A percentile compares a stretch with the other conserved stretches of the same genome.
Evolutionary conservation across 148 eudicot genomes (phyloP).

Genomic region (Salicornia ramosissima): DNA sequence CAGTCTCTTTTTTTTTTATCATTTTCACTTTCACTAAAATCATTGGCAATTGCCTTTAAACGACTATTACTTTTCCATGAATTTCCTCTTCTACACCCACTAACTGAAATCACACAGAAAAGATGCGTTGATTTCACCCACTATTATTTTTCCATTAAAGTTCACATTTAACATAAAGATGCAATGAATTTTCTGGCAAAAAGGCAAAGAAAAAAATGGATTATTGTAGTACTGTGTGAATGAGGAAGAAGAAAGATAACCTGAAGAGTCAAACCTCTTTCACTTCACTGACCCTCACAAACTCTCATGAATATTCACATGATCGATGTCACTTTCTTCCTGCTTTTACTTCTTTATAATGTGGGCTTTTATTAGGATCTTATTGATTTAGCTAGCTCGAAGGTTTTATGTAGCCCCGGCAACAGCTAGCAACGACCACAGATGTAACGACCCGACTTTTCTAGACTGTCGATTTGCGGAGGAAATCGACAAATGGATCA

Average conservation of each 20-base stretch:
- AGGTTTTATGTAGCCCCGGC: too few species aligned
- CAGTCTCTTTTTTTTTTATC: conserved; percentile 34
- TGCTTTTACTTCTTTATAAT: too few species aligned
- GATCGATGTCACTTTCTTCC: too few species aligned
- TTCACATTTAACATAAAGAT: conserved; percentile 11
- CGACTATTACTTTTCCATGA: conserved; percentile 20
- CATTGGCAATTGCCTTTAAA: conserved; percentile 39
- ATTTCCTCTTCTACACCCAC: conserved; percentile 25
- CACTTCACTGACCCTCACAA: too few species aligned
- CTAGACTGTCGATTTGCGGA: too few species aligned
- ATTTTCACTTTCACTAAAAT: conserved; percentile 30
- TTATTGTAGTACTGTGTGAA: not conserved
- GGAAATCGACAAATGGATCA: too few species aligned
- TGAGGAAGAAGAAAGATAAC: conserved; percentile 14
- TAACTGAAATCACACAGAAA: conserved; percentile 24
- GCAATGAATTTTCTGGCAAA: conserved; percentile 4
- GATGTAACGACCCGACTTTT: too few species aligned
- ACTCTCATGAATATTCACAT: too few species aligned
- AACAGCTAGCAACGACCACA: too few species aligned
- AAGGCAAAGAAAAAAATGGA: not conserved
- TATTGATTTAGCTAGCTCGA: too few species aligned
- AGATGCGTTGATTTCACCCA: not conserved
- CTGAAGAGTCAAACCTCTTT: too few species aligned
- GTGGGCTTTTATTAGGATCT: too few species aligned
- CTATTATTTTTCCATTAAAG: conserved; percentile 29